phyloP scores from a whole-genome alignment of 2,329 filamentous ascomycete species.

The Pseudogymnoascus sp. region DNA sequence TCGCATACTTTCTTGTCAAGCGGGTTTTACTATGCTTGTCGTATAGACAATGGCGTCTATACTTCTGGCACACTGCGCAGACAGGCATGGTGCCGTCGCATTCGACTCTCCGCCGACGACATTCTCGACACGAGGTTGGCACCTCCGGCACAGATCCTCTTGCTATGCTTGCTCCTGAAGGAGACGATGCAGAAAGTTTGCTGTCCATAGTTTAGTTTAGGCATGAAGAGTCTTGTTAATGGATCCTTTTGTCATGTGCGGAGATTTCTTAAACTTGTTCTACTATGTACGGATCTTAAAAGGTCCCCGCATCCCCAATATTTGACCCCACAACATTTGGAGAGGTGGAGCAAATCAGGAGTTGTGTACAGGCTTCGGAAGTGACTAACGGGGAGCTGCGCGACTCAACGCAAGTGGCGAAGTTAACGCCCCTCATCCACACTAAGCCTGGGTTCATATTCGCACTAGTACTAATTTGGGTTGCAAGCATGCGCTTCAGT shows the following conservation, averaged over 20 bases:
- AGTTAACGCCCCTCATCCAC: neutral
- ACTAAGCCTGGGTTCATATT: neutral
- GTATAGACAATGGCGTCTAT: constrained; percentile 7
- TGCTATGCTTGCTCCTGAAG: neutral
- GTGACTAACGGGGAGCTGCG: neutral
- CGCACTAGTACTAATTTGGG: neutral
- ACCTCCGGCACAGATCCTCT: neutral
- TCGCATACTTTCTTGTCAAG: constrained; percentile 3
- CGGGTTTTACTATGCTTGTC: constrained; percentile 9
- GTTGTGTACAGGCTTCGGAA: neutral
- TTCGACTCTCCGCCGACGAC: neutral
- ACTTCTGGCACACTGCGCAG: constrained; percentile 6
- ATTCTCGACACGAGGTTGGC: constrained; percentile 8
- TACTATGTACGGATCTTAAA: neutral
- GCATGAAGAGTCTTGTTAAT: neutral
- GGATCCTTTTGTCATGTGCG: neutral
- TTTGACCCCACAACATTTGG: neutral
- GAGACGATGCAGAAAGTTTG: neutral
- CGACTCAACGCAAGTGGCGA: neutral
- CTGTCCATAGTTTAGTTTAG: neutral
- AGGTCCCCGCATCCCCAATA: neutral
- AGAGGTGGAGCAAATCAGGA: neutral
- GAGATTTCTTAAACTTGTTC: neutral
- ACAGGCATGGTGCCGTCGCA: constrained; percentile 7
- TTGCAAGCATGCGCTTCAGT: neutral